Evolutionary conservation across 2,329 filamentous ascomycete species (phyloP), one percentile per base, ranked within the genome.

Genomic region (Bipolaris zeicola): DNA sequence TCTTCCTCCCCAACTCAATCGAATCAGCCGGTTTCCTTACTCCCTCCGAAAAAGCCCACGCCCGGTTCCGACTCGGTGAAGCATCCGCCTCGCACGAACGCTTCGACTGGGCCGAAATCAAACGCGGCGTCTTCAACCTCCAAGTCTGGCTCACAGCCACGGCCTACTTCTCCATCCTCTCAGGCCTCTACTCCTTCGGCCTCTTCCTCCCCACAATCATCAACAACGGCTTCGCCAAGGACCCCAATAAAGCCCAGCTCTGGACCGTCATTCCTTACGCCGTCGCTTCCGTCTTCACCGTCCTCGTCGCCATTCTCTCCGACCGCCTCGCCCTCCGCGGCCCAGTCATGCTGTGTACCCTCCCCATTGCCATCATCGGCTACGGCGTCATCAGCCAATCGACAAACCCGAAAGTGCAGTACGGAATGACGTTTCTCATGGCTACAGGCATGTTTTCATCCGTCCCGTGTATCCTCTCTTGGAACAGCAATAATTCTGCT

Each of bases 381-480:
- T 89, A 89, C 62, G 87, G 82, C 0, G 83, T 83, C 6, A 88
- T 89, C 52, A 84, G 84, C 58, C 84, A 85, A 45, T 78, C 83
- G 16, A 69, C 77, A 8, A 78, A 80, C 20, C 70, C 84, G 1
- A 78, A 80, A 1, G 78, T 83, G 4, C 83, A 85, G 49, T 89
- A 88, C 63, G 86, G 80, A 37, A 88, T 88, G 85, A 88, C 86
- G 0, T 87, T 87, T 65, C 76, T 89, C 51, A 88, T 89, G 85
- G 85, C 87, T 0, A 83, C 82, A 0, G 87, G 87, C 8, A 79
- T 88, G 68, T 89, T 88, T 67, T 80, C 81, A 43, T 85, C 83
- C 39, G 85, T 89, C 0, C 87, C 87, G 0, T 84, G 82, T 16
- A 82, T 88, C 3, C 75, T 89, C 8, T 86, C 83, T 1, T 89